Conservation (phyloP, 164 flowering plant genomes). For the Malania oleifera region DNA sequence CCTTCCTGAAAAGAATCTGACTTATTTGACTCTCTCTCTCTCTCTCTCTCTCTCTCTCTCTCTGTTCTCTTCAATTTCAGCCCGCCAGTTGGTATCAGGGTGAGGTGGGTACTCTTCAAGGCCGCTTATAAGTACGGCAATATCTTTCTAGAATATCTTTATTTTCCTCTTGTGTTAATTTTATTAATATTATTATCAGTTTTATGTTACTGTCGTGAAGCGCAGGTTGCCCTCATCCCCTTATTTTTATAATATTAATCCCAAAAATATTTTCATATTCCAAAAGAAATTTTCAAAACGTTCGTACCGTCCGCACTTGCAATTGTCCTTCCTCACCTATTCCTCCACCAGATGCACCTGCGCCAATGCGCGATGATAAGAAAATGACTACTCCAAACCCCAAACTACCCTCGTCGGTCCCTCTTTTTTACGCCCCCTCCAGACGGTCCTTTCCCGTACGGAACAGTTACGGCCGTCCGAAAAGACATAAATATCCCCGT, state of each 20-base stretch:
- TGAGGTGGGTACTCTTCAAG: conserved; percentile 28
- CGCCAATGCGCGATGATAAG: neutral
- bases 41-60: neutral
- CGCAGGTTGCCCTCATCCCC: neutral
- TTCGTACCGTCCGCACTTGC: conserved; percentile 45
- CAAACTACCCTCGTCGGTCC: conserved; percentile 14
- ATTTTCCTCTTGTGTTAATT: neutral
- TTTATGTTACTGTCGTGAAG: neutral
- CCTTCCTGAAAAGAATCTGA: too few species aligned
- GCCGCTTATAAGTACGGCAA: conserved; percentile 45
- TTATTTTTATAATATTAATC: neutral
- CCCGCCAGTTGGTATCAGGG: conserved; percentile 39
- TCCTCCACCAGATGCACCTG: conserved; percentile 41
- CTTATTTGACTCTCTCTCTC: neutral
- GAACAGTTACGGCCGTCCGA: neutral
- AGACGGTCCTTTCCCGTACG: conserved; percentile 34
- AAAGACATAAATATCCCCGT: conserved; percentile 4
- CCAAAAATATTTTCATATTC: neutral
- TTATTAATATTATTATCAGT: neutral
- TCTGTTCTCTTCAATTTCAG: neutral
- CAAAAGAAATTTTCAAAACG: conserved; percentile 1
- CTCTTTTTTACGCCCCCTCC: conserved; percentile 5
- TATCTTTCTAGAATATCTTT: conserved; percentile 2
- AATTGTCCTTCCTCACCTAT: conserved; percentile 68
- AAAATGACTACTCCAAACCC: conserved; percentile 15